Base-by-base conservation (phyloP, 2,329 filamentous ascomycete species). In the Arachnopeziza araneosa region DNA sequence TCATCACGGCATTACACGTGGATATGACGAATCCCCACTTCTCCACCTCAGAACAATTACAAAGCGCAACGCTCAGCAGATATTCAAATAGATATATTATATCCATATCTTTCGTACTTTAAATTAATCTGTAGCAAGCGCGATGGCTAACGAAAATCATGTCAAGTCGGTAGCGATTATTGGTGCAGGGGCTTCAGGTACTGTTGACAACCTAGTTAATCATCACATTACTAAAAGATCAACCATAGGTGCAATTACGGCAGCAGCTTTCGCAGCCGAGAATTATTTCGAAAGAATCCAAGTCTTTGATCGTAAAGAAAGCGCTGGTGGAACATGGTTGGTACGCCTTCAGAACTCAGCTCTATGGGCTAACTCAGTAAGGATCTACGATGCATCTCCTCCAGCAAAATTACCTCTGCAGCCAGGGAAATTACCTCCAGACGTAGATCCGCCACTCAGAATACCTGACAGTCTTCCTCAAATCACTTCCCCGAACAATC, bases 271-370 rank as follows among this genome's bases (percentile, higher is more conserved):
- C 14, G 74, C 76, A 79, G 77, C 82, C 64, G 84, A 87, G 68
- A 77, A 82, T 55, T 70, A 75, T 0, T 86, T 86, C 66, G 80
- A 85, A 57, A 70, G 76, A 2, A 82, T 86, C 55, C 78, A 80
- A 9, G 82, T 87, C 0, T 87, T 86, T 68, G 84, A 87, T 67
- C 75, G 84, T 23, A 77, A 82, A 56, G 80, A 83, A 63, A 77
- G 75, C 12, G 74, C 82, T 2, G 84, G 84, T 54, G 84, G 84
- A 24, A 84, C 80, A 60, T 87, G 84, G 84, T 44, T 44, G 36
- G 36, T 64, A 74, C 24, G 12, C 24, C n/a, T 54, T 30, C 7
- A 14, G 9, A 9, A 23, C 66, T 65, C 10, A 54, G 53, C 23
- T 22, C 26, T 2, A 54, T 48, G 24, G 7, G 26, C 52, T 54